Base-by-base conservation (phyloP, 1,284 basidiomycete species). In the Tetrapyrgos nigripes region DNA sequence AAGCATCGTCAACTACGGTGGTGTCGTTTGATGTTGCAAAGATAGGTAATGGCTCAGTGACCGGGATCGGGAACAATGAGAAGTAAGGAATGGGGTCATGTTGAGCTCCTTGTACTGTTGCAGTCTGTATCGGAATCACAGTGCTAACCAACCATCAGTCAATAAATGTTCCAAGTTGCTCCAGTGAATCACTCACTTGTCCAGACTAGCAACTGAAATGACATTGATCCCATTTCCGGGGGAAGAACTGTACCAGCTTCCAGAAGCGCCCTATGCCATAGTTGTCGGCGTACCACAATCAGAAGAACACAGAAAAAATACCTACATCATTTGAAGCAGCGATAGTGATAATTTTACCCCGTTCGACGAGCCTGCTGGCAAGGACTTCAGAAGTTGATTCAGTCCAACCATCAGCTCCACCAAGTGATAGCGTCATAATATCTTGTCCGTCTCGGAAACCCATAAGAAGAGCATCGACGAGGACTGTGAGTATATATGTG, bases 401-500 rank as follows among this genome's bases (percentile, higher is more conserved):
- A 0, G 85, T 83, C 87, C 87, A 89, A 21, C 84, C 84, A 62
- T 79, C 76, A 19, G 81, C 68, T 21, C 82, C 83, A 40, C 88
- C 87, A n/a, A 91, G 71, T 13, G 86, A 88, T 55, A 91, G 73
- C 5, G 84, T 86, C 60, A 91, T 73, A 53, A 90, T 81, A 67
- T 91, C 83, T 62, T 81, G 77, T 4, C 79, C 82, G 27, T 84
- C 81, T 21, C 69, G 69, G 28, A 81, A 78, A 31, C 76, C 83
- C 29, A 64, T 76, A 9, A 84, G 71, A 3, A 86, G 72, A 1
- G 83, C 82, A 17, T 82, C 79, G 28, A 84, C 66, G 53, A 83
- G 75, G 31, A 83, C 82, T 84, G 47, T 10, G 29, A 4, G 26
- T 21, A 27, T 13, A 53, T 55, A 23, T 46, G 17, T 27, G 14